Base-by-base conservation (phyloP, 1,284 basidiomycete species). In the Omphalotus olearius region DNA sequence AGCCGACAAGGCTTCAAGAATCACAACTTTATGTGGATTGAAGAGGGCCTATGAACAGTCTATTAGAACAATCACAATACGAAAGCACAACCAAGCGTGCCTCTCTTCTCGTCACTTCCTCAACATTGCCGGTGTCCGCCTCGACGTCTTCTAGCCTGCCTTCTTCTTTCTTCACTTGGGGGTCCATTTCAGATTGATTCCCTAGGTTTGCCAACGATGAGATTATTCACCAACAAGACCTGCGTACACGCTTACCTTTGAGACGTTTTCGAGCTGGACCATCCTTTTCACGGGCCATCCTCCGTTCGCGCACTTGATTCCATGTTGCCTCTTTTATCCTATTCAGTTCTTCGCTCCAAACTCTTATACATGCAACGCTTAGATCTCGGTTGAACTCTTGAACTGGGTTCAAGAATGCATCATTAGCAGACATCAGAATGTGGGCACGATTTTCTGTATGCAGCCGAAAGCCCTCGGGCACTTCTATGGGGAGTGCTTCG, bases 321-420 rank as follows among this genome's bases (percentile, higher is more conserved):
- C 82, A 87, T 61, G 76, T 79, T 56, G 70, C 74, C 64, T 83
- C 77, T 67, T 87, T 88, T 55, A 78, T 74, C 58, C 72, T 78
- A 64, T 93, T 83, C 56, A 85, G 62, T 40, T 85, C 75, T 60
- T 94, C 85, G 55, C 85, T 84, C 92, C 93, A 97, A 1, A 85
- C 80, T 14, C 81, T 77, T 55, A 99, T 98, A 56, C 88, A 89
- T 6, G 94, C 89, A 33, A 97, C 87, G 57, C 90, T 93, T 50
- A 94, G 69, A 69, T 99, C 96, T 40, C 97, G 80, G 70, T 99
- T 99, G 76, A 98, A 99, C 68, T 99, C 93, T 64, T 99, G 96
- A 6, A 98, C 91, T 1, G 97, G 96, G 65, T 99, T 99, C 54
- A 99, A 73, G 70, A 99, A 99, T 1, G 93, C 89, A 56, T 89